Evolutionary conservation across 2,329 filamentous ascomycete species (phyloP).

Genomic region (Chrysoporthe austroafricana): DNA sequence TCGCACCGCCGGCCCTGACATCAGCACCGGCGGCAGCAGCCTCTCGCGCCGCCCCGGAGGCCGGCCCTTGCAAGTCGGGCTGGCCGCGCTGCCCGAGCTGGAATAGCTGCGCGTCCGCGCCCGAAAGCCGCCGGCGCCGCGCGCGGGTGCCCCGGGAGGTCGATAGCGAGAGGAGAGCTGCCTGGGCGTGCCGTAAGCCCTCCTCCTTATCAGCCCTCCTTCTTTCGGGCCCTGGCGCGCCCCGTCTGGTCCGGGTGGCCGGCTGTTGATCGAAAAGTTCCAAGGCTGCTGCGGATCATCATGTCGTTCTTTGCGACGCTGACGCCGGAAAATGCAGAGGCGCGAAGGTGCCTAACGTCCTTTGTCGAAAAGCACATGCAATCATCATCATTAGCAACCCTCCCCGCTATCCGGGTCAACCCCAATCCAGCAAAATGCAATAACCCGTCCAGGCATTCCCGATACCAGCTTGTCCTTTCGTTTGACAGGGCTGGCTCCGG

Average conservation of each 20-base stretch:
- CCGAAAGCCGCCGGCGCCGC: slow-evolving; percentile 14
- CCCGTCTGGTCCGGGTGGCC: background rate
- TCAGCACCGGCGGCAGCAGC: no score
- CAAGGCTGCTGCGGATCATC: background rate
- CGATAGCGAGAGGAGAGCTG: background rate
- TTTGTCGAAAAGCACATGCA: slow-evolving; percentile 4
- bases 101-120: slow-evolving; percentile 9
- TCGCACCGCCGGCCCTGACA: no score
- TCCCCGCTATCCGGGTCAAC: background rate
- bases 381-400: background rate
- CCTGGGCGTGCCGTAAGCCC: no score
- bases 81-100: slow-evolving; percentile 15
- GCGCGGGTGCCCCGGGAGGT: slow-evolving; percentile 6
- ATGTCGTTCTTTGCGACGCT: slow-evolving; percentile 6
- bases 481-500: background rate
- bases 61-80: slow-evolving; percentile 7
- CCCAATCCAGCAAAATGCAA: background rate
- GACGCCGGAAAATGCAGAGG: slow-evolving; percentile 13
- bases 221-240: slow-evolving; percentile 1
- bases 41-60: no score
- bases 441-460: slow-evolving; percentile 2
- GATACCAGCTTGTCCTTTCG: slow-evolving; percentile 14
- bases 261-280: no score
- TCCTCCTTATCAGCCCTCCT: background rate
- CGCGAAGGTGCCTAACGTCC: slow-evolving; percentile 6